Evolutionary conservation across 306 rosid species (phyloP), one percentile per base, ranked within the genome.

Genomic region (Datisca glomerata): DNA sequence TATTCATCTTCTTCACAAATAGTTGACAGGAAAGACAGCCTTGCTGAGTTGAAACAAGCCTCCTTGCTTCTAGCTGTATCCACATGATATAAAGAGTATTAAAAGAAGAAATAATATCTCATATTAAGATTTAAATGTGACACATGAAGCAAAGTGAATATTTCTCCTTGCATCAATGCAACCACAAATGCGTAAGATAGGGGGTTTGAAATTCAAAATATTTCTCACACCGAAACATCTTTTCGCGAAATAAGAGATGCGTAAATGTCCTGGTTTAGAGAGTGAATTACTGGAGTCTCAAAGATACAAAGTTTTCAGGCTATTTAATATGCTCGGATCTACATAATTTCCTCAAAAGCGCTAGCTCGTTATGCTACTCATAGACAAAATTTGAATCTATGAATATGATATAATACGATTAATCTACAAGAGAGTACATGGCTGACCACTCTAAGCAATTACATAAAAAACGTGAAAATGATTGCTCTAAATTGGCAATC

Each of bases 61-160:
- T 71, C 93, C 64, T 68, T 74, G 60, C 81, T 78, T 59, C 77
- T 78, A 55, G 52, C 85, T 76, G 70, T 31, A 51, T 47, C 66
- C 61, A 22, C 47, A 55, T 33, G 21, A 1, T 8, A 8, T 31
- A 2, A 31, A 5, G 13, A 31, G 13, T 8, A 8, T 11, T 31
- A 31, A 31, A 5, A 31, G n/a, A 8, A n/a, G n/a, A n/a, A 6
- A 18, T 29, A 48, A 2, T 29, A 49, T 7, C n/a, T 22, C 19
- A 18, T 6, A 47, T 20, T 18, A 18, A 7, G 12, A 12, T 32
- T 47, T n/a, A 8, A 9, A 24, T 45, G 1, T 3, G 2, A 31
- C 6, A 33, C 13, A 10, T 13, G 4, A 33, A 21, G 42, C 3
- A 21, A 21, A 20, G 43, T 20, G 21, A 31, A 13, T 13, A 27